Evolutionary conservation across 441 rosid species (phyloP).

Genomic region (Syzygium syzygioides): DNA sequence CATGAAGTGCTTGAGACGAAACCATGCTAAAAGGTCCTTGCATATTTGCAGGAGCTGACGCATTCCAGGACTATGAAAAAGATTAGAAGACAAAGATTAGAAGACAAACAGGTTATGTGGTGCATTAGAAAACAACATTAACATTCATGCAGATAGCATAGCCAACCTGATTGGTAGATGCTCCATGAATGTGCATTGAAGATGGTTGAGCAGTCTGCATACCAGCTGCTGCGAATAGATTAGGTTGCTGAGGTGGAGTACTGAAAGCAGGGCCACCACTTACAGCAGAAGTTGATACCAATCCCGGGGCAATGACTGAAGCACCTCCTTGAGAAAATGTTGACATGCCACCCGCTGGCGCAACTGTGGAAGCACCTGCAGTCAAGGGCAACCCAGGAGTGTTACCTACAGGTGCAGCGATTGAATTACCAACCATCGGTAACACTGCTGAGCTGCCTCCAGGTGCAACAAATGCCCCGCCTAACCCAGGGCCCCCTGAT

Average conservation of each 20-base stretch:
- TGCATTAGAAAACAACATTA: neutral
- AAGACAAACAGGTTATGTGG: conserved; percentile 6
- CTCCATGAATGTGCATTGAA: conserved; percentile 28
- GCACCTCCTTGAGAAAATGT: conserved; percentile 24
- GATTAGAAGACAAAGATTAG: no score
- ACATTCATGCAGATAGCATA: conserved; percentile 1
- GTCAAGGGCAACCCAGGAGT: conserved; percentile 12
- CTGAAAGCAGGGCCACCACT: conserved; percentile 38
- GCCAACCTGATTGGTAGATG: conserved; percentile 56
- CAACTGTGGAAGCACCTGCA: conserved; percentile 19
- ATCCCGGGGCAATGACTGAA: conserved; percentile 26
- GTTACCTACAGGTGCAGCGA: conserved; percentile 19
- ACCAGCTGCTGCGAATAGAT: conserved; percentile 36
- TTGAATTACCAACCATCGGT: conserved; percentile 16
- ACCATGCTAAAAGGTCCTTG: conserved; percentile 35
- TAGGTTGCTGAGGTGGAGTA: conserved; percentile 45
- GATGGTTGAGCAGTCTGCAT: conserved; percentile 35
- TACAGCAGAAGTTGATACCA: conserved; percentile 19
- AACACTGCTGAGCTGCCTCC: conserved; percentile 16
- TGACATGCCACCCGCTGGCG: conserved; percentile 23
- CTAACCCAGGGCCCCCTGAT: conserved; percentile 31
- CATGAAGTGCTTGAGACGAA: conserved; percentile 35
- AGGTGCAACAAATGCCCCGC: conserved; percentile 24
- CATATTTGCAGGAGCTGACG: conserved; percentile 27
- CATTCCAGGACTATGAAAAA: conserved; percentile 57